Base-by-base conservation (phyloP, 305 asterid genomes). In the Fraxinus greggii region DNA sequence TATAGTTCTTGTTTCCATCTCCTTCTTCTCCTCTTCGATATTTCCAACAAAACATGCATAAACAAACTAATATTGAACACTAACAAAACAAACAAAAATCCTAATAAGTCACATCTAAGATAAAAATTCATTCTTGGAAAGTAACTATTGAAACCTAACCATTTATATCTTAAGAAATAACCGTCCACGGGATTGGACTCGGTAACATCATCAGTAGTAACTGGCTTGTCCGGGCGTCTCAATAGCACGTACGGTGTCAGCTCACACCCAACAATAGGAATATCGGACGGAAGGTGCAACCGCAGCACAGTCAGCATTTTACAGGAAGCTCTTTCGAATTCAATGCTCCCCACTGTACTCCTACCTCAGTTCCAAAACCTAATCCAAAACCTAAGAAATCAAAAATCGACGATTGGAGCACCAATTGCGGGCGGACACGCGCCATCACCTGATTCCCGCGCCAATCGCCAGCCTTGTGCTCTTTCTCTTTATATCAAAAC, bases 211-310 rank as follows among this genome's bases (percentile, higher is more conserved):
- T 91, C 95, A 5, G 91, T 80, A 38, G 86, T 77, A 51, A 87
- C 83, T 12, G 94, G 80, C 72, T 83, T 85, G 81, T 92, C 93
- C 15, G 89, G 84, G 61, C 94, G 93, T 85, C 81, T 90, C 90
- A 89, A 82, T 29, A 92, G 91, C 75, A 92, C 91, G 78, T 91
- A 92, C 0, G 97, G 97, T 72, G 91, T 88, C 85, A 92, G 84
- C 81, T 92, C 95, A 79, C 97, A 92, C 33, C 97, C 97, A 7
- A 92, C 97, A 75, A 92, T 90, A 24, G 97, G 95, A 63, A 92
- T 92, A 81, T 91, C 97, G 77, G 97, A 90, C 73, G 97, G 97
- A 54, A 92, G 89, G 88, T 92, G 97, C 86, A 92, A 93, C 75
- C 93, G 89, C 45, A 90, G 82, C 89, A 92, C 90, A 83, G 86